A percentile compares a stretch with the other conserved stretches of the same genome.
phyloP scores from a whole-genome alignment of 768 basidiomycete genomes.

The Clitopilus passeckerianus region DNA sequence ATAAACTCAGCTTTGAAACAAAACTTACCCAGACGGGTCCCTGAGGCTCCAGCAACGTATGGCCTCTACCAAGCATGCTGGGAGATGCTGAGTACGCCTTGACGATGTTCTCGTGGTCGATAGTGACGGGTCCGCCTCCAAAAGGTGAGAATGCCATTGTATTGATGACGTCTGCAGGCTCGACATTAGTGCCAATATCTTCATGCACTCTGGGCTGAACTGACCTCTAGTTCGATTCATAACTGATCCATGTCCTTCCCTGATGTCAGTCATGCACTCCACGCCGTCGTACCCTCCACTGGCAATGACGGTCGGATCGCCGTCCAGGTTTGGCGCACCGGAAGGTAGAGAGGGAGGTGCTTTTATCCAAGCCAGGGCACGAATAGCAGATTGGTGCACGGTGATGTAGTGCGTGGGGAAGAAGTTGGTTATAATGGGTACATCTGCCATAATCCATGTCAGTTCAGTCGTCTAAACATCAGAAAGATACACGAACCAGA shows the following conservation, averaged over 20 bases:
- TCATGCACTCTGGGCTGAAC: not conserved
- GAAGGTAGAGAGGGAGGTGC: conserved; percentile 50
- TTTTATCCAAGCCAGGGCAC: conserved; percentile 70
- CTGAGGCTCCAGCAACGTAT: conserved; percentile 64
- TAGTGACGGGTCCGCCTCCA: conserved; percentile 65
- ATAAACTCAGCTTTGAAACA: not conserved
- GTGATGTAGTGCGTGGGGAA: conserved; percentile 70
- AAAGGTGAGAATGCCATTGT: conserved; percentile 64
- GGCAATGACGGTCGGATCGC: conserved; percentile 68
- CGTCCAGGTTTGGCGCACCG: conserved; percentile 39
- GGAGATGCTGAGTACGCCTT: conserved; percentile 73
- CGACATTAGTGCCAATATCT: not conserved
- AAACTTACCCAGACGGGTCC: conserved; percentile 82
- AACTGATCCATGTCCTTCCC: conserved; percentile 60
- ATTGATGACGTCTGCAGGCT: conserved; percentile 60
- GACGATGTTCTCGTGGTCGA: conserved; percentile 78
- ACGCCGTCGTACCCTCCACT: conserved; percentile 82
- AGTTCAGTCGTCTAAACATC: not conserved
- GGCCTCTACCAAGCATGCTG: conserved; percentile 68
- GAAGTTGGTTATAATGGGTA: conserved; percentile 29
- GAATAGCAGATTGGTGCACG: conserved; percentile 77
- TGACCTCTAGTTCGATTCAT: conserved; percentile 77
- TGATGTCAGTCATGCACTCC: conserved; percentile 70
- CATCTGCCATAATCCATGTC: conserved; percentile 12
- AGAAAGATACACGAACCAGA: conserved; percentile 21